phyloP scores from a whole-genome alignment of 179 eudicot genomes.

The Heliamphora pulchella region DNA sequence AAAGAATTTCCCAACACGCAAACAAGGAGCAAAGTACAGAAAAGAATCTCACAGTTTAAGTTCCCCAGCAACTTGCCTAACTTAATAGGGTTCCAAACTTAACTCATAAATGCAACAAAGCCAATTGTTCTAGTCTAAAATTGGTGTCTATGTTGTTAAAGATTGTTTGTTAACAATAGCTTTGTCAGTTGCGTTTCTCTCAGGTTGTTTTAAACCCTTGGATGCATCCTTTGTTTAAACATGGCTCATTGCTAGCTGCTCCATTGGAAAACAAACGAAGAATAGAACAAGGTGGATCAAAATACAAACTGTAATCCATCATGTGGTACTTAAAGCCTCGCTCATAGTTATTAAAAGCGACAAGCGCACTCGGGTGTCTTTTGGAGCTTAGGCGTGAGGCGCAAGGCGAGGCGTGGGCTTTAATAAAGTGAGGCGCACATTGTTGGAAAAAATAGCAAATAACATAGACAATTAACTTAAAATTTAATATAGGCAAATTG shows the following conservation, averaged over 20 bases:
- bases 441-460: too few species aligned
- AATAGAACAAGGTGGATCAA: neutral
- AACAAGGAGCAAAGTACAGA: neutral
- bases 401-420: too few species aligned
- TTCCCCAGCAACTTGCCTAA: neutral
- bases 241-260: neutral
- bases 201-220: conserved; percentile 4
- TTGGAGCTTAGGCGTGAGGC: too few species aligned
- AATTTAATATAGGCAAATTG: too few species aligned
- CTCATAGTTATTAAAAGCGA: too few species aligned
- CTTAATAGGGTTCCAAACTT: neutral
- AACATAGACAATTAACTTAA: too few species aligned
- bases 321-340: neutral
- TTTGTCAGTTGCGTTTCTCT: neutral
- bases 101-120: neutral
- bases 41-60: neutral
- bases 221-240: neutral
- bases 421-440: too few species aligned
- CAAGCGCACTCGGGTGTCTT: too few species aligned
- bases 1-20: neutral
- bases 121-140: neutral
- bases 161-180: neutral
- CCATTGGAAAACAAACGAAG: neutral
- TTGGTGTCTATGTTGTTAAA: neutral
- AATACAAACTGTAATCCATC: neutral